phyloP scores from a whole-genome alignment of 257 asterid species.

The Agastache rugosa region DNA sequence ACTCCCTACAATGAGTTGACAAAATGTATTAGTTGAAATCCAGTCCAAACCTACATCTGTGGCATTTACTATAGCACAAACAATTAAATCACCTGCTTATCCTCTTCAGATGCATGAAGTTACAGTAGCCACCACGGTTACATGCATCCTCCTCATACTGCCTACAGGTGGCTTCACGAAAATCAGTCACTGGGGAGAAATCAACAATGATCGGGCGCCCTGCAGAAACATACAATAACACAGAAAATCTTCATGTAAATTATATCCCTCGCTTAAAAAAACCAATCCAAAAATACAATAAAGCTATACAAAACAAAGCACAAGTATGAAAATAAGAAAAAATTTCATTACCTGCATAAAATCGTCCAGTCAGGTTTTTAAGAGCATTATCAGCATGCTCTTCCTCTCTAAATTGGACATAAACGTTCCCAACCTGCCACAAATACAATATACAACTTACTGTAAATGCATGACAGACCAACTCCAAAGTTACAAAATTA shows the following conservation, averaged over 20 bases:
- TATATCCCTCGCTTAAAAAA: neutral
- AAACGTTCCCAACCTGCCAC: conserved; percentile 96
- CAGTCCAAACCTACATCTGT: neutral
- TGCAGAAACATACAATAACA: conserved; percentile 42
- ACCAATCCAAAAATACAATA: neutral
- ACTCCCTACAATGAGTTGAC: conserved; percentile 48
- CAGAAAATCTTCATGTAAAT: conserved; percentile 10
- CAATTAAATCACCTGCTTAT: conserved; percentile 70
- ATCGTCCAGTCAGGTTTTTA: conserved; percentile 85
- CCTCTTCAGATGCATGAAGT: conserved; percentile 96
- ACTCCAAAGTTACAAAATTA: neutral
- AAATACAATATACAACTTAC: conserved; percentile 4
- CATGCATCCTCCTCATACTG: conserved; percentile 96
- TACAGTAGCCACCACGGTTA: conserved; percentile 99
- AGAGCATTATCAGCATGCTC: conserved; percentile 95
- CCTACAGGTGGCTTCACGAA: conserved; percentile 98
- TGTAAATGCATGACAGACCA: neutral
- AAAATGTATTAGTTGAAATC: neutral
- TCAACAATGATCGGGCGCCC: conserved; percentile 96
- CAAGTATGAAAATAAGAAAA: too few relatives aligned
- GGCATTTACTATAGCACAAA: conserved; percentile 1
- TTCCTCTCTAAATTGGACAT: conserved; percentile 96
- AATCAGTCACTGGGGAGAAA: conserved; percentile 96
- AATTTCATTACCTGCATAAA: conserved; percentile 67
- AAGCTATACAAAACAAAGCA: neutral